phyloP scores from a whole-genome alignment of 2,329 filamentous ascomycete genomes.

The Arthrobotrys musiformis region DNA sequence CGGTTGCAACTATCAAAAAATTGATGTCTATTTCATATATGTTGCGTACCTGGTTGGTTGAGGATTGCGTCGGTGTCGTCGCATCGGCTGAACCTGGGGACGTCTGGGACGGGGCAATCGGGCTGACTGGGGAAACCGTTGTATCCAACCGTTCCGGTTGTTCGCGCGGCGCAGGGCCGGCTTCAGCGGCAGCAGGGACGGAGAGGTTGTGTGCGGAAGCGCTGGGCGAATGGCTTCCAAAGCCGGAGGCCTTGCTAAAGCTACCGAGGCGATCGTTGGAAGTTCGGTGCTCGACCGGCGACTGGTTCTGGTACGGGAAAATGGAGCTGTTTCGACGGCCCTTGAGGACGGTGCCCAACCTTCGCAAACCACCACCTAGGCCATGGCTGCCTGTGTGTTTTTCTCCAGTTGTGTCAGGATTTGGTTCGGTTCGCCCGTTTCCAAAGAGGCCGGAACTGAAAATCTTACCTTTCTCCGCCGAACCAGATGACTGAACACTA shows the following conservation, averaged over 20 bases:
- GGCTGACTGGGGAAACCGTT: slow-evolving; percentile 15
- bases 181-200: slow-evolving; percentile 29
- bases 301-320: slow-evolving; percentile 57
- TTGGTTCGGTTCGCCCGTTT: neutral
- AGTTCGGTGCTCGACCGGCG: slow-evolving; percentile 54
- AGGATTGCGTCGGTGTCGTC: slow-evolving; percentile 29
- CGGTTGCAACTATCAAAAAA: neutral
- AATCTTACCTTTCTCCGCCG: slow-evolving; percentile 59
- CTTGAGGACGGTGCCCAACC: slow-evolving; percentile 61
- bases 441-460: neutral
- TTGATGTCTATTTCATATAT: too few relatives aligned
- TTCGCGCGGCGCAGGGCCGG: slow-evolving; percentile 18
- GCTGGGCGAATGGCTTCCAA: slow-evolving; percentile 37
- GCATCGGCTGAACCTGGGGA: slow-evolving; percentile 38
- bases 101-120: slow-evolving; percentile 12
- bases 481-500: slow-evolving; percentile 69
- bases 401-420: neutral
- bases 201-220: slow-evolving; percentile 51
- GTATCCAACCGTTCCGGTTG: slow-evolving; percentile 38
- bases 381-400: slow-evolving; percentile 18
- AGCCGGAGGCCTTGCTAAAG: slow-evolving; percentile 29
- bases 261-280: slow-evolving; percentile 51
- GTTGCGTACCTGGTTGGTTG: slow-evolving; percentile 37
- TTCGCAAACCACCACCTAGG: slow-evolving; percentile 58
- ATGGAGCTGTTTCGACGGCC: slow-evolving; percentile 59